Percentiles rank a stretch among this genome's conserved stretches.
Conservation (phyloP, 176 grass and related monocot genomes). For the Cenchrus americanus region DNA sequence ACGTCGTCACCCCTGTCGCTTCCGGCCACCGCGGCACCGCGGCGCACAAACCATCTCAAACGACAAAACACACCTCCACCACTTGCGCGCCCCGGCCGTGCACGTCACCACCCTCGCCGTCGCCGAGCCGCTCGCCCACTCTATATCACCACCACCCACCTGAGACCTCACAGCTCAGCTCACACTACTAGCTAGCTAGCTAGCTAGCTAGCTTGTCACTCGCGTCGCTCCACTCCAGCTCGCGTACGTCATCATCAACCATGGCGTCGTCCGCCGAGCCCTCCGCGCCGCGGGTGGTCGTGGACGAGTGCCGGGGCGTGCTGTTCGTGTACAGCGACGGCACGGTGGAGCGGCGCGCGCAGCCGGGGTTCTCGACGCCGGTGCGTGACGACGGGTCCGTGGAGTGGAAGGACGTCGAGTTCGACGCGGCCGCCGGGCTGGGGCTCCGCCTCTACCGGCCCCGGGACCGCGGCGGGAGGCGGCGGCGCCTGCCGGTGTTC, state of each 20-base stretch:
- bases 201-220: background rate
- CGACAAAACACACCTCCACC: background rate
- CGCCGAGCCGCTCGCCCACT: background rate
- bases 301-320: slow-evolving; percentile 73
- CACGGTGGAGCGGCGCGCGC: slow-evolving; percentile 43
- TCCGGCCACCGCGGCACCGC: background rate
- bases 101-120: background rate
- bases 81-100: background rate
- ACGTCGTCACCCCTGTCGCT: slow-evolving; percentile 15
- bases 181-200: background rate
- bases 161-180: background rate
- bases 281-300: slow-evolving; percentile 14
- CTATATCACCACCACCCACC: slow-evolving; percentile 4
- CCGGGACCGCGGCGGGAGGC: background rate
- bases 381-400: slow-evolving; percentile 67
- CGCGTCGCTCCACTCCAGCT: background rate
- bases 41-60: background rate
- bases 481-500: slow-evolving; percentile 54
- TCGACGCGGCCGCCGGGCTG: slow-evolving; percentile 49
- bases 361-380: slow-evolving; percentile 53
- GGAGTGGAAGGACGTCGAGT: slow-evolving; percentile 67
- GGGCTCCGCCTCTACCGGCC: slow-evolving; percentile 60
- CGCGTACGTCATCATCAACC: background rate
- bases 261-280: slow-evolving; percentile 34
- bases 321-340: slow-evolving; percentile 71